Conservation (phyloP, 2,329 filamentous ascomycete genomes). For the Spiromastix sp. region DNA sequence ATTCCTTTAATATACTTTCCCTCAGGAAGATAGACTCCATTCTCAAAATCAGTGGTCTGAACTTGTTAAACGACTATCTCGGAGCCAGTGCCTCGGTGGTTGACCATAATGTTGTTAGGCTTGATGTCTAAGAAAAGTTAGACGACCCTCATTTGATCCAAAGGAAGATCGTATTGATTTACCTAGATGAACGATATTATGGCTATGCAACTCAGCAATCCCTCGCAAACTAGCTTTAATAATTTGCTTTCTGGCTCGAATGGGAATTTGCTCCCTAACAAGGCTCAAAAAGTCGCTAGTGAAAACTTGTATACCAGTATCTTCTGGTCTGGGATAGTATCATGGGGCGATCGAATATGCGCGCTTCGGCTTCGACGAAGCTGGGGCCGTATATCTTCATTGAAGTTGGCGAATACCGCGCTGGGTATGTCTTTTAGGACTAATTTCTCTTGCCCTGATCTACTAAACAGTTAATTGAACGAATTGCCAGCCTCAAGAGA, state of each 20-base stretch:
- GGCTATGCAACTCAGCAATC: conserved; percentile 24
- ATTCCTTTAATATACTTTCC: conserved; percentile 18
- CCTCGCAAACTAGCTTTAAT: conserved; percentile 33
- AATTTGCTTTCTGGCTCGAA: conserved; percentile 30
- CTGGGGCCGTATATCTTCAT: conserved; percentile 15
- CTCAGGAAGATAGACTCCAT: conserved; percentile 26
- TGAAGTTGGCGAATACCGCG: conserved; percentile 16
- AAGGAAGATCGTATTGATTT: conserved; percentile 1
- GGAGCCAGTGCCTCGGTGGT: conserved; percentile 16
- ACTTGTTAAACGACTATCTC: conserved; percentile 14
- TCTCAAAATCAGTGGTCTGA: conserved; percentile 21
- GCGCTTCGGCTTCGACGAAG: conserved; percentile 23
- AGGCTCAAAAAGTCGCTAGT: conserved; percentile 34
- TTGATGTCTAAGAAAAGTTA: conserved; percentile 23
- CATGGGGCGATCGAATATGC: conserved; percentile 28
- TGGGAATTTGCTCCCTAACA: conserved; percentile 29
- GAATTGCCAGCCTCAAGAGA: conserved; percentile 6
- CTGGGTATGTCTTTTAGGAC: conserved; percentile 18
- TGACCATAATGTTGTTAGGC: conserved; percentile 27
- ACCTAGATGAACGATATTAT: conserved; percentile 24
- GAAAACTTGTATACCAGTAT: conserved; percentile 39
- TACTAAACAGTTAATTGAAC: conserved; percentile 6
- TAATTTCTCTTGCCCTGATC: conserved; percentile 15
- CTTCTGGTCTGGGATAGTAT: conserved; percentile 33
- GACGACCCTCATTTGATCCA: conserved; percentile 1